A percentile compares a stretch with the other conserved stretches of the same genome.
These are phyloP conservation scores for Phallus indusiatus DNA, from an alignment of 768 basidiomycete species.

Conservation along the genomic window DNA sequence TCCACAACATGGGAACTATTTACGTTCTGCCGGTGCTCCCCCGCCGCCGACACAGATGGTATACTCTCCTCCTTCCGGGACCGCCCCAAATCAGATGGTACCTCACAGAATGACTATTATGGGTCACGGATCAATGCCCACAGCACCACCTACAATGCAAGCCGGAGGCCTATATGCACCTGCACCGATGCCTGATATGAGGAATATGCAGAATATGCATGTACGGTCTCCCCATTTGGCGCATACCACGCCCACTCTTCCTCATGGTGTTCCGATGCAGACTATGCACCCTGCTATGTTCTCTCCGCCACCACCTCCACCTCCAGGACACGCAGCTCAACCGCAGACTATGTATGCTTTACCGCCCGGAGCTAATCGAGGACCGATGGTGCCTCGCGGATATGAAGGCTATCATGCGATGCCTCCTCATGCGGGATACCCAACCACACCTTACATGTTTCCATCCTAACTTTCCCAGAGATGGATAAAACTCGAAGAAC, in stretches of 20 bases:
- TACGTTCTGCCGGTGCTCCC: constrained; percentile 35
- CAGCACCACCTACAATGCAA: constrained; percentile 46
- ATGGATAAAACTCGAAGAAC: background rate
- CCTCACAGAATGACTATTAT: constrained; percentile 51
- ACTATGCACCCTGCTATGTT: constrained; percentile 31
- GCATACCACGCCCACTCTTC: background rate
- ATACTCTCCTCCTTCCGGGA: constrained; percentile 51
- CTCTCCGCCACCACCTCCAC: constrained; percentile 20
- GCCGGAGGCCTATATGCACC: constrained; percentile 31
- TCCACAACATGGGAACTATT: constrained; percentile 2
- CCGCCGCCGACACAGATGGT: constrained; percentile 60
- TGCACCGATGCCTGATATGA: background rate
- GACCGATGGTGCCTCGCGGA: constrained; percentile 38
- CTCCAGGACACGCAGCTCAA: constrained; percentile 13
- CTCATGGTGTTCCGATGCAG: constrained; percentile 31
- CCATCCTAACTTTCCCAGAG: background rate
- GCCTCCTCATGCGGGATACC: background rate
- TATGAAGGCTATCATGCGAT: constrained; percentile 1
- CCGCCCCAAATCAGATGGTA: constrained; percentile 26
- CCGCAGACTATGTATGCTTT: constrained; percentile 17
- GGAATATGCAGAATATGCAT: constrained; percentile 6
- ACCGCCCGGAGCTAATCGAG: constrained; percentile 29
- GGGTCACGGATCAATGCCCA: constrained; percentile 63
- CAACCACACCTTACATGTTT: background rate
- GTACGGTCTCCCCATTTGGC: background rate